These are phyloP conservation scores for Trypanosoma congolense DNA, from an alignment of 208 protist genomes.

Conservation along the genomic window DNA sequence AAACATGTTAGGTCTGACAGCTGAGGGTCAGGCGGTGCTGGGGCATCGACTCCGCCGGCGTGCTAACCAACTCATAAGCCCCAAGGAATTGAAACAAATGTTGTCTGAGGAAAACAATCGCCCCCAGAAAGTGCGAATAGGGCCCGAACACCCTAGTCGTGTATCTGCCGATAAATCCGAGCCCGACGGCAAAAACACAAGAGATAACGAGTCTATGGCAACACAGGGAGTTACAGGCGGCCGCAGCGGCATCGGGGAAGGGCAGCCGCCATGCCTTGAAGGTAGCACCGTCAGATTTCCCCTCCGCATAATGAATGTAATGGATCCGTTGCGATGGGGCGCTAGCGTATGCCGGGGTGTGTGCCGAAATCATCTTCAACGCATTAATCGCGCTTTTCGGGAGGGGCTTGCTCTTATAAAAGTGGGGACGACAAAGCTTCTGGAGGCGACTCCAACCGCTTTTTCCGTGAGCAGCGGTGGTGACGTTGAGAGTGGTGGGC, in stretches of 20 bases:
- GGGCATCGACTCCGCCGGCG: conserved; percentile 63
- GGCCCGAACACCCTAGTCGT: conserved; percentile 10
- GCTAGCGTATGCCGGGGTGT: conserved; percentile 88
- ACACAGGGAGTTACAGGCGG: conserved; percentile 30
- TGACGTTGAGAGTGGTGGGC: neutral
- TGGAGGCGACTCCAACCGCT: neutral
- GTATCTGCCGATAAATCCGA: conserved; percentile 2
- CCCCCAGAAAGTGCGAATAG: conserved; percentile 28
- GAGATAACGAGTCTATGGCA: neutral
- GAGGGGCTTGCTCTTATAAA: conserved; percentile 52
- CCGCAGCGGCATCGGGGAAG: conserved; percentile 31
- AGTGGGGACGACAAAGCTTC: conserved; percentile 26
- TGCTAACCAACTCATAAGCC: conserved; percentile 54
- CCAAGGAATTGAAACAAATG: conserved; percentile 68
- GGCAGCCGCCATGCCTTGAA: conserved; percentile 42
- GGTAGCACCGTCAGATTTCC: conserved; percentile 71
- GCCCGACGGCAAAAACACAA: neutral
- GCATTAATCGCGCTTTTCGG: conserved; percentile 61
- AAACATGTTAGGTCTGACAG: conserved; percentile 57
- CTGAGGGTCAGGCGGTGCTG: conserved; percentile 50
- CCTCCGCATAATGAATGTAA: conserved; percentile 85
- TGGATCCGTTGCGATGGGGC: conserved; percentile 88
- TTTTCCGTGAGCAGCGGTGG: conserved; percentile 7
- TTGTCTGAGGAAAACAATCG: conserved; percentile 48
- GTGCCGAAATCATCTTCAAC: conserved; percentile 78